A percentile compares a stretch with the other conserved stretches of the same genome.
Conservation (phyloP, 2,329 filamentous ascomycete species). For the Botryotinia globosa region DNA sequence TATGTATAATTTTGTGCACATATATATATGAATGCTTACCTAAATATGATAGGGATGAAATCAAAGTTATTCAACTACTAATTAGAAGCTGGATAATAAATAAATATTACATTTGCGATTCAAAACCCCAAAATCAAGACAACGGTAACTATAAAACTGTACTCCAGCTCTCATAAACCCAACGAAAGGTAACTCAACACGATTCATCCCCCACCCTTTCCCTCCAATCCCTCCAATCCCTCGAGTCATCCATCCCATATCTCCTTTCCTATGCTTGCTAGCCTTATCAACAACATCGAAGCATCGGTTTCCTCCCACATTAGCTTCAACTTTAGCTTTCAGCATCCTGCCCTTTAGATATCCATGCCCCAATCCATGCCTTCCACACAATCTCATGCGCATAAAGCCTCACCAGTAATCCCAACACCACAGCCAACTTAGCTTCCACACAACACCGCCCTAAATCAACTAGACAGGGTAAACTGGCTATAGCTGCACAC, state of each 20-base stretch:
- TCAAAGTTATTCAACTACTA: neutral
- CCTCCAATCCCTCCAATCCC: neutral
- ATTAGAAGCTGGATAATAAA: neutral
- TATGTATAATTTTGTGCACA: neutral
- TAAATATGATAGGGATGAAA: neutral
- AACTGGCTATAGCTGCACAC: neutral
- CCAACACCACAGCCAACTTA: neutral
- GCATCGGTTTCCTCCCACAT: neutral
- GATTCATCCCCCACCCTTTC: neutral
- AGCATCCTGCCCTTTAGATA: neutral
- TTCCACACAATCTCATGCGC: conserved; percentile 3
- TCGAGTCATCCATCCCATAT: neutral
- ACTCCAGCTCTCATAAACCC: neutral
- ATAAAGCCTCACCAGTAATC: neutral
- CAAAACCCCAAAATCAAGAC: neutral
- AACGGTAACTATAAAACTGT: neutral
- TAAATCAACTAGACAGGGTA: conserved; percentile 1
- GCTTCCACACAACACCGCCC: neutral
- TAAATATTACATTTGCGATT: neutral
- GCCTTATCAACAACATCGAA: neutral
- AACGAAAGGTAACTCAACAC: neutral
- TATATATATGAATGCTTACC: neutral
- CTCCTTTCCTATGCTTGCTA: neutral
- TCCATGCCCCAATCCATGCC: neutral
- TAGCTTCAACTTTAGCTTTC: neutral